These are phyloP conservation scores for Globisporangium apiculatum DNA, from an alignment of 352 stramenopile genomes.

Conservation along the genomic window DNA sequence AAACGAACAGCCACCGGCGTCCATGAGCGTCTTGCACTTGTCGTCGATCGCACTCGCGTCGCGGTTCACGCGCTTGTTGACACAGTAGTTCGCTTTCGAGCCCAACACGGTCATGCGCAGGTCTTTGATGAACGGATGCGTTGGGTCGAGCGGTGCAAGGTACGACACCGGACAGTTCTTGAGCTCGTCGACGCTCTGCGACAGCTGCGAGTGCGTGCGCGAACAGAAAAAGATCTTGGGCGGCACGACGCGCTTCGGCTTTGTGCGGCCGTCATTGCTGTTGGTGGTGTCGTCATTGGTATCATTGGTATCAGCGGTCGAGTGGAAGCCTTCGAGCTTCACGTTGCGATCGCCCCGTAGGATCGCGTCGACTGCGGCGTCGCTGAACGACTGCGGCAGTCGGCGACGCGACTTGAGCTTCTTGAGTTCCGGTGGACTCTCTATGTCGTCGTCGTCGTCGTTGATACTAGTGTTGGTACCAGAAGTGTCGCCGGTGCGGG, in stretches of 20 bases:
- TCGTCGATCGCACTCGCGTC: conserved; percentile 61
- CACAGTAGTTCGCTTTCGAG: conserved; percentile 75
- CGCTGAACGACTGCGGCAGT: conserved; percentile 21
- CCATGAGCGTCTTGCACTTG: conserved; percentile 56
- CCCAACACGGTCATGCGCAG: conserved; percentile 79
- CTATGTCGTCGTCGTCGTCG: conserved; percentile 3
- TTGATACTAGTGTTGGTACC: no score
- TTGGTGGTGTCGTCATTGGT: neutral
- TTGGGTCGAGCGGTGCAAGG: conserved; percentile 28
- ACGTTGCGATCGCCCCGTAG: neutral
- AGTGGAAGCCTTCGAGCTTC: conserved; percentile 18
- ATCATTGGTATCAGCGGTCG: neutral
- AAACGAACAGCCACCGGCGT: conserved; percentile 47
- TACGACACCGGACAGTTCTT: conserved; percentile 70
- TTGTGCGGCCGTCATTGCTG: neutral
- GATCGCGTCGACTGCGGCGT: no score
- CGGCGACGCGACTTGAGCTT: conserved; percentile 15
- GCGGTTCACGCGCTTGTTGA: conserved; percentile 66
- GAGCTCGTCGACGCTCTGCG: conserved; percentile 76
- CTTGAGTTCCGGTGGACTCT: conserved; percentile 3
- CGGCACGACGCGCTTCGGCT: conserved; percentile 20
- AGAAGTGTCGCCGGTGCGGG: neutral
- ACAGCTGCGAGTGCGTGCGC: conserved; percentile 81
- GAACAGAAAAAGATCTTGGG: conserved; percentile 85
- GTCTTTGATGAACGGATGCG: conserved; percentile 24